Percentiles rank a stretch among this genome's conserved stretches.
These are phyloP conservation scores for Termitomyces eurrhizus DNA, from an alignment of 768 basidiomycete species.

Conservation along the genomic window DNA sequence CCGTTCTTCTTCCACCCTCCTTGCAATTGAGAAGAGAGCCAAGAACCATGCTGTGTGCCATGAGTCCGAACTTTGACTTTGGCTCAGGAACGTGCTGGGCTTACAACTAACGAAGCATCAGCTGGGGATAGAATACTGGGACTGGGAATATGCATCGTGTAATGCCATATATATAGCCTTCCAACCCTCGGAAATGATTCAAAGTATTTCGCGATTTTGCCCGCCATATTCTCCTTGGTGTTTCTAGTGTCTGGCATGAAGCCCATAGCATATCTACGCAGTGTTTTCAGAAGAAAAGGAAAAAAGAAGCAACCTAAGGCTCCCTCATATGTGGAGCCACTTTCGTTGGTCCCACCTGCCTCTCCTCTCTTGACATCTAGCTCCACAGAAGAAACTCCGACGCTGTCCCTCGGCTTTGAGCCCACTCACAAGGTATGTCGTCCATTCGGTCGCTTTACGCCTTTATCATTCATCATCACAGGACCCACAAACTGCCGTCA, in stretches of 20 bases:
- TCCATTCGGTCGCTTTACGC: background rate
- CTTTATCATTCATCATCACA: background rate
- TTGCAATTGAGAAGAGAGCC: constrained; percentile 7
- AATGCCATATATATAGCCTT: background rate
- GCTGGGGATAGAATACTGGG: constrained; percentile 19
- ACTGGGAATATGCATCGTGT: constrained; percentile 6
- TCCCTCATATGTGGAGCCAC: background rate
- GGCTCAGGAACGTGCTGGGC: constrained; percentile 27
- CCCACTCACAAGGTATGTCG: background rate
- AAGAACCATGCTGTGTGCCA: constrained; percentile 8
- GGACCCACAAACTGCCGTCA: background rate
- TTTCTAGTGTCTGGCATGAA: constrained; percentile 27
- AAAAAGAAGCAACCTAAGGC: constrained; percentile 21
- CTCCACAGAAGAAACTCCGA: constrained; percentile 2
- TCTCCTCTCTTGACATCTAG: constrained; percentile 3
- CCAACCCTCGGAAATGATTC: background rate
- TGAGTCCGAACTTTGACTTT: constrained; percentile 7
- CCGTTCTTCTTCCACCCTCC: constrained; percentile 1
- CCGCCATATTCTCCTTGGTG: background rate
- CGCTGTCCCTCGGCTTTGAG: constrained; percentile 6
- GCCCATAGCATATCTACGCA: constrained; percentile 34
- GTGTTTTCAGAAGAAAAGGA: constrained; percentile 35
- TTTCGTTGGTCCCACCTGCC: background rate
- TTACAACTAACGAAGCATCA: constrained; percentile 18
- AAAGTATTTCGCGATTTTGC: background rate